A percentile compares a stretch with the other conserved stretches of the same genome.
Conservation (phyloP, 2,329 filamentous ascomycete genomes). For the Alternaria angustiovoidea region DNA sequence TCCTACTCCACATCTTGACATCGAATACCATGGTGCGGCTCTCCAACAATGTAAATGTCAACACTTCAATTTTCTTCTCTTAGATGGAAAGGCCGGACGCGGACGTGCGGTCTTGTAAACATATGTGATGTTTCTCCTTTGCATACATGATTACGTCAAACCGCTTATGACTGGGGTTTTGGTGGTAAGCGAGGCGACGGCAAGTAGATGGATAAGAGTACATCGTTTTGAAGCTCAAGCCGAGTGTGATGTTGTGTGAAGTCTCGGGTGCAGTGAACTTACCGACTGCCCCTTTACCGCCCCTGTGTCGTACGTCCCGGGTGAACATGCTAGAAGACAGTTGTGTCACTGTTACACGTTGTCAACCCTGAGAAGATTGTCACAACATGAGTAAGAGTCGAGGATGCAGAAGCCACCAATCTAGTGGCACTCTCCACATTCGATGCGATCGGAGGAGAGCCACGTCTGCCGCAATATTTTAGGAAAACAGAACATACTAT, state of each 20-base stretch:
- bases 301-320: not conserved
- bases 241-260: not conserved
- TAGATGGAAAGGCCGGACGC: slow-evolving; percentile 29
- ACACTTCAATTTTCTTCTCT: slow-evolving; percentile 28
- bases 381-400: not conserved
- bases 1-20: slow-evolving; percentile 14
- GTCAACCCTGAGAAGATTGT: not conserved
- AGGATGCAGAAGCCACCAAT: not conserved
- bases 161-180: not conserved
- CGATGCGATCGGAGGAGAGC: not conserved
- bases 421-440: not conserved
- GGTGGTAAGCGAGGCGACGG: not conserved
- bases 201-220: not conserved
- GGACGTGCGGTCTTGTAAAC: slow-evolving; percentile 34
- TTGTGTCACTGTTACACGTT: not conserved
- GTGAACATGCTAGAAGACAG: not conserved
- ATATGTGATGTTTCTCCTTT: slow-evolving; percentile 34
- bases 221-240: not conserved
- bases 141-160: slow-evolving; percentile 18
- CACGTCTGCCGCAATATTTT: too few relatives aligned
- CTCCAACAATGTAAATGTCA: slow-evolving; percentile 30
- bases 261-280: not conserved
- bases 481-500: too few relatives aligned
- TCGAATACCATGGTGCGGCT: slow-evolving; percentile 26
- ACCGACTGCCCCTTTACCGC: not conserved